Evolutionary conservation across 129 eudicot genomes (phyloP).

Genomic region (Ambrosia trifida): DNA sequence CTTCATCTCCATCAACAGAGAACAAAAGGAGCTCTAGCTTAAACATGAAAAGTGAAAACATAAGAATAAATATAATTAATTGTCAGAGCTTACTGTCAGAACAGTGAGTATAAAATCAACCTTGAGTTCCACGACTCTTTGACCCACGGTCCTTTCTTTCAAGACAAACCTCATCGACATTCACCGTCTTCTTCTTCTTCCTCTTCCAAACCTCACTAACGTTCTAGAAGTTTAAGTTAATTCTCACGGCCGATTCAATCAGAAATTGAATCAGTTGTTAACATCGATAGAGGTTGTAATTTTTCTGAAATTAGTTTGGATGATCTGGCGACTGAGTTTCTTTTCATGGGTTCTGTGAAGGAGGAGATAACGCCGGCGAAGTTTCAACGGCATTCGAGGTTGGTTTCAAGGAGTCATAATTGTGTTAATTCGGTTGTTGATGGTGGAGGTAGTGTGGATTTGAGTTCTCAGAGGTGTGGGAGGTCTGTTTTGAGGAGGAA

Average conservation of each 20-base stretch:
- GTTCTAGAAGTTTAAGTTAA: constrained; percentile 75
- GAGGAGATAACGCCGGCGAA: constrained; percentile 41
- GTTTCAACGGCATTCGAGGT: constrained; percentile 67
- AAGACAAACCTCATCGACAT: constrained; percentile 9
- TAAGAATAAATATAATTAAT: no score
- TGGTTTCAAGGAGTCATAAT: constrained; percentile 58
- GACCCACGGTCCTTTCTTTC: no score
- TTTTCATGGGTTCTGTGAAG: constrained; percentile 36
- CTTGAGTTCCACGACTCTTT: no score
- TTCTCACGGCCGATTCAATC: constrained; percentile 53
- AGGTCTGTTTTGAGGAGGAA: constrained; percentile 75
- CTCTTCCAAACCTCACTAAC: constrained; percentile 40
- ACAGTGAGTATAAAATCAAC: no score
- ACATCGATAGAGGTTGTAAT: constrained; percentile 53
- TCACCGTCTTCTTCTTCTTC: constrained; percentile 36
- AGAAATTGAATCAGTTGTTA: constrained; percentile 23
- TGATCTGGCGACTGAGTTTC: constrained; percentile 80
- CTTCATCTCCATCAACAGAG: constrained; percentile 20
- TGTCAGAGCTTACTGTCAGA: no score
- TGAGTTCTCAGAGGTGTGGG: constrained; percentile 36
- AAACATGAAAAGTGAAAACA: no score
- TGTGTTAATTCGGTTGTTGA: no score
- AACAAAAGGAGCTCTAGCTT: no score
- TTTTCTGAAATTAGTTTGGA: constrained; percentile 74
- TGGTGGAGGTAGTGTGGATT: constrained; percentile 10